phyloP scores from a whole-genome alignment of 208 protist genomes.

The Porcisia deanei region DNA sequence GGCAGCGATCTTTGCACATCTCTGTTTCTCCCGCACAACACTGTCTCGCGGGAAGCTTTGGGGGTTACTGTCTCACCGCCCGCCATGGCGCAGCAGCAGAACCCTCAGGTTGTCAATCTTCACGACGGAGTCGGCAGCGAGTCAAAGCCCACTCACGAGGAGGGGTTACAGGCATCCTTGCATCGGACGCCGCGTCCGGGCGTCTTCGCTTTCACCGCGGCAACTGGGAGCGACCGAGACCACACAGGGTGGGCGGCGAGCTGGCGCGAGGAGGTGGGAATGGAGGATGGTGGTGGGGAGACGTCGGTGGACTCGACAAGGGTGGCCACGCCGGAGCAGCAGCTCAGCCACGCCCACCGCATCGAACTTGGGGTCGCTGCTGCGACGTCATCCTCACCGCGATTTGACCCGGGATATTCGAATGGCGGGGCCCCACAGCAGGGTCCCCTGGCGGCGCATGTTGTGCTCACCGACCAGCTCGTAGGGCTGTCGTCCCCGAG shows the following conservation, averaged over 20 bases:
- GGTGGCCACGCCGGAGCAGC: conserved; percentile 26
- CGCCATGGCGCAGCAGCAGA: not conserved
- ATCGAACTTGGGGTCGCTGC: not conserved
- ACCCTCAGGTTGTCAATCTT: not conserved
- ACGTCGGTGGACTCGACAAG: conserved; percentile 7
- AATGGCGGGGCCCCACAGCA: not conserved
- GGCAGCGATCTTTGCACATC: conserved; percentile 7
- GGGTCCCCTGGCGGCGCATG: not conserved
- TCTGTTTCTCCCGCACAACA: not conserved
- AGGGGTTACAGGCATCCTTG: not conserved
- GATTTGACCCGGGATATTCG: not conserved
- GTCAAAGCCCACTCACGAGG: not conserved
- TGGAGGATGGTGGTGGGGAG: not conserved
- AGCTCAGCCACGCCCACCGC: conserved; percentile 3
- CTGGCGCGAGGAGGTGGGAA: not conserved
- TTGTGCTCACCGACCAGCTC: conserved; percentile 26
- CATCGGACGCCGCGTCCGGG: not conserved
- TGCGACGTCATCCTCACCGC: not conserved
- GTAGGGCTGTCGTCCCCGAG: not conserved
- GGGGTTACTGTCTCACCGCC: not conserved
- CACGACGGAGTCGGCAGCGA: not conserved
- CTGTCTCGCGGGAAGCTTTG: not conserved
- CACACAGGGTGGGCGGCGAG: not conserved
- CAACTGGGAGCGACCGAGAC: not conserved
- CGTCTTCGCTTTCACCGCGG: not conserved